Evolutionary conservation across 148 eudicot species (phyloP).

Genomic region (Rhododendron henanense): DNA sequence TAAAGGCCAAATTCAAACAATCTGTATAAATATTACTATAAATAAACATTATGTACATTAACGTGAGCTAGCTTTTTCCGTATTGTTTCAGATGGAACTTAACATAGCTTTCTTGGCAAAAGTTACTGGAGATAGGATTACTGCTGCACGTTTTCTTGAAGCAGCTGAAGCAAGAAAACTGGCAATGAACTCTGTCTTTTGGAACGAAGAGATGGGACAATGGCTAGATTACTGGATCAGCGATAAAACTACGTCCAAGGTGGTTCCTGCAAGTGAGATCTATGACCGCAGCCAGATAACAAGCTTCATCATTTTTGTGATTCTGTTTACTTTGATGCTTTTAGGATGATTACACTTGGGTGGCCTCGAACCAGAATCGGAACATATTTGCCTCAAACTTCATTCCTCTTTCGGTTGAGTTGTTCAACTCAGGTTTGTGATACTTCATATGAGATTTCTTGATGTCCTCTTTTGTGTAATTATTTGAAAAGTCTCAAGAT

Average conservation of each 20-base stretch:
- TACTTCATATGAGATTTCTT: background rate
- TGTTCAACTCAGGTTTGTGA: constrained; percentile 61
- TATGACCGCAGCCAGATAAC: background rate
- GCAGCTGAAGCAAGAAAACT: constrained; percentile 59
- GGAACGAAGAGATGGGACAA: constrained; percentile 78
- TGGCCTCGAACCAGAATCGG: constrained; percentile 62
- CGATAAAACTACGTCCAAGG: constrained; percentile 37
- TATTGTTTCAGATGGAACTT: constrained; percentile 61
- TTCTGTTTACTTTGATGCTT: constrained; percentile 1
- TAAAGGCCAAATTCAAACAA: background rate
- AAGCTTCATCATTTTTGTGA: background rate
- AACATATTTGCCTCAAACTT: constrained; percentile 82
- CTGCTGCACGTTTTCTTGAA: constrained; percentile 34
- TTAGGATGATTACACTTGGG: constrained; percentile 42
- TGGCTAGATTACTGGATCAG: constrained; percentile 91
- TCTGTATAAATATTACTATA: background rate
- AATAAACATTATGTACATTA: background rate
- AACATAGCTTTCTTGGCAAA: constrained; percentile 74
- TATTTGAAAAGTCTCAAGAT: background rate
- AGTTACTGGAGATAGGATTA: constrained; percentile 36
- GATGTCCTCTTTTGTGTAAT: constrained; percentile 3
- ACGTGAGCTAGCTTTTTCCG: background rate
- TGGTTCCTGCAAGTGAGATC: constrained; percentile 9
- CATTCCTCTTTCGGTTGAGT: constrained; percentile 68
- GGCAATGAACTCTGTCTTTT: constrained; percentile 64